Percentiles rank a stretch among this genome's conserved stretches.
phyloP scores from a whole-genome alignment of 2,329 filamentous ascomycete genomes.

The Fusarium albidum region DNA sequence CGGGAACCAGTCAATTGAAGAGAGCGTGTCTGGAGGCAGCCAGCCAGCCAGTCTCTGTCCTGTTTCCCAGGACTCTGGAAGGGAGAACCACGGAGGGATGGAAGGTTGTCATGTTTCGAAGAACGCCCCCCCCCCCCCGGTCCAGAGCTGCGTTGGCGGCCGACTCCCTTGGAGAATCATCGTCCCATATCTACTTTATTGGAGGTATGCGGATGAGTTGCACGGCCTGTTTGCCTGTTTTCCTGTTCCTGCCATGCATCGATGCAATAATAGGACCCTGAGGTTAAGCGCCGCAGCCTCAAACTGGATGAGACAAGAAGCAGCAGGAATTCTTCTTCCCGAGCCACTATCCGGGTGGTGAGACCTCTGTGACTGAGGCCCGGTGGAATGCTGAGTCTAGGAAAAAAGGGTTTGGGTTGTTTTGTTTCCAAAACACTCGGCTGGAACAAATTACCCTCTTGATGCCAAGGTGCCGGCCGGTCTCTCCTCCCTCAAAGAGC shows the following conservation, averaged over 20 bases:
- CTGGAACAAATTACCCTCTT: conserved; percentile 15
- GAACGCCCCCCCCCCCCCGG: too few species aligned
- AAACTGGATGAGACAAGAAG: conserved; percentile 9
- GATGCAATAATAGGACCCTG: conserved; percentile 26
- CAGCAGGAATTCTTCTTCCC: conserved; percentile 6
- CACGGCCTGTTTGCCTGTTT: conserved; percentile 15
- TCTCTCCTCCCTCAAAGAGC: conserved; percentile 21
- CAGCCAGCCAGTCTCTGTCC: not conserved
- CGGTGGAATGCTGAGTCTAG: conserved; percentile 23
- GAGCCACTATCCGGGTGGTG: conserved; percentile 11
- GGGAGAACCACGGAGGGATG: conserved; percentile 1
- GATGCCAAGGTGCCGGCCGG: conserved; percentile 19
- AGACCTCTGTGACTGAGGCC: conserved; percentile 17
- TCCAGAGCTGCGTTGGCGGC: too few species aligned
- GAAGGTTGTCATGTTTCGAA: conserved; percentile 14
- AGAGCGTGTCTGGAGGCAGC: not conserved
- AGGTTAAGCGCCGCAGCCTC: conserved; percentile 19
- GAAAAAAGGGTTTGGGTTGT: conserved; percentile 12
- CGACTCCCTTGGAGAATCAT: conserved; percentile 11
- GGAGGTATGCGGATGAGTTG: conserved; percentile 23
- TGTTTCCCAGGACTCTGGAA: conserved; percentile 6
- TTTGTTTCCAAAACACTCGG: conserved; percentile 19
- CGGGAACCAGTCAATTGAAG: conserved; percentile 16
- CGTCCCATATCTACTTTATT: conserved; percentile 8
- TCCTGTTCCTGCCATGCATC: conserved; percentile 25